Evolutionary conservation across 2,329 filamentous ascomycete genomes (phyloP).

Genomic region (Paracoccidioides lutzii): DNA sequence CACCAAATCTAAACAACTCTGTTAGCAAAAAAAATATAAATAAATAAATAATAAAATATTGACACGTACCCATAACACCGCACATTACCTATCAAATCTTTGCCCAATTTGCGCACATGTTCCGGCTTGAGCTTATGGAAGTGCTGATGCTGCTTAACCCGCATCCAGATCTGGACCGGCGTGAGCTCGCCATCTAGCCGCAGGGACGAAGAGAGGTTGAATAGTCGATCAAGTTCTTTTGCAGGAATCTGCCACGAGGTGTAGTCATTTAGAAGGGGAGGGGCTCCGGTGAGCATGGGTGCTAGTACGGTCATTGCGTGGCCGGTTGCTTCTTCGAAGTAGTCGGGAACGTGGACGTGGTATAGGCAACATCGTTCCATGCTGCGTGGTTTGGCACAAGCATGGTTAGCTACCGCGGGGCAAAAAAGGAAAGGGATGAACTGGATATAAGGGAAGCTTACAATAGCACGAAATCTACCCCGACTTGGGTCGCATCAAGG

Average conservation of each 20-base stretch:
- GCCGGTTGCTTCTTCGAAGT: constrained; percentile 12
- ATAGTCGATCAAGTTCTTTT: constrained; percentile 16
- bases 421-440: background rate
- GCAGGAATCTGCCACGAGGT: constrained; percentile 17
- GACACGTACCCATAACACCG: constrained; percentile 29
- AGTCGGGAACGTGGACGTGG: constrained; percentile 11
- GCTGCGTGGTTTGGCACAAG: constrained; percentile 1
- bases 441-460: background rate
- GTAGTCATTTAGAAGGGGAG: constrained; percentile 9
- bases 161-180: constrained; percentile 29
- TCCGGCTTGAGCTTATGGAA: constrained; percentile 21
- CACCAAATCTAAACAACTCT: background rate
- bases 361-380: constrained; percentile 19
- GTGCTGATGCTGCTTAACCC: constrained; percentile 21
- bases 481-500: constrained; percentile 18
- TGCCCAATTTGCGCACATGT: constrained; percentile 17
- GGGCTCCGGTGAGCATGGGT: constrained; percentile 16
- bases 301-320: constrained; percentile 19
- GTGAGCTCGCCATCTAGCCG: constrained; percentile 25
- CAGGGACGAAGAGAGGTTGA: constrained; percentile 15
- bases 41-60: background rate
- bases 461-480: constrained; percentile 21
- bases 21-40: background rate
- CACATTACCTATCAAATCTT: constrained; percentile 19
- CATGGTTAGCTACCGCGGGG: background rate